Base-by-base conservation (phyloP, 2,329 filamentous ascomycete genomes). In the Graphiopsis chlorocephala region DNA sequence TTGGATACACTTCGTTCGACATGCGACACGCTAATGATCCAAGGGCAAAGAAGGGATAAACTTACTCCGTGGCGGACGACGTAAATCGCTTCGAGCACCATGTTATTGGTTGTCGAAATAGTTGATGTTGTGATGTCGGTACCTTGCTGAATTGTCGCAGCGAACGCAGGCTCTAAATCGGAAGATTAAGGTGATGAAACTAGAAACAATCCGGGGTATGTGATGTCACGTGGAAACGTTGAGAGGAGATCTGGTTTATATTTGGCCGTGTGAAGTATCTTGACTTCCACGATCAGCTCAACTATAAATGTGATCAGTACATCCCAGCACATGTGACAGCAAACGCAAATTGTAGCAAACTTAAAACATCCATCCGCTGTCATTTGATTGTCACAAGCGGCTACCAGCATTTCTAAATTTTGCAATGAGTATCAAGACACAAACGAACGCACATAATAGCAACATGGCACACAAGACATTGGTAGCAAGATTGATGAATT, bases 61-160 rank as follows among this genome's bases (percentile, higher is more conserved):
- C 81, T 76, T 80, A 83, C 81, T 31, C 80, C 82, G 71, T 84
- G 82, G 58, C 82, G 74, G 28, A 82, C 78, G 61, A 83, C 76
- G 71, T 83, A 83, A 65, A 84, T 80, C 14, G 76, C 75, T 71
- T 84, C 80, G 65, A 84, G 69, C 35, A 77, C 74, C 76, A 78
- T 78, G 48, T 68, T 69, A 50, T 17, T 56, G 20, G 10, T 45
- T 29, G 33, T 31, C 12, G 20, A 20, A 33, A 14, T 45, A 57
- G 29, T 8, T 55, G 60, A 55, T 55, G 60, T 62, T 45, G 48
- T 31, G 33, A 14, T 20, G 33, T 55, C n/a, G 33, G 25, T 52
- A 52, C 50, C 29, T 53, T 29, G 15, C 4, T 62, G 48, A 53
- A 28, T 42, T 23, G 58, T 50, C 23, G 42, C 29, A 11, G 31